Evolutionary conservation across 1,139 yeast species (phyloP).

Genomic region (Diutina sp.): DNA sequence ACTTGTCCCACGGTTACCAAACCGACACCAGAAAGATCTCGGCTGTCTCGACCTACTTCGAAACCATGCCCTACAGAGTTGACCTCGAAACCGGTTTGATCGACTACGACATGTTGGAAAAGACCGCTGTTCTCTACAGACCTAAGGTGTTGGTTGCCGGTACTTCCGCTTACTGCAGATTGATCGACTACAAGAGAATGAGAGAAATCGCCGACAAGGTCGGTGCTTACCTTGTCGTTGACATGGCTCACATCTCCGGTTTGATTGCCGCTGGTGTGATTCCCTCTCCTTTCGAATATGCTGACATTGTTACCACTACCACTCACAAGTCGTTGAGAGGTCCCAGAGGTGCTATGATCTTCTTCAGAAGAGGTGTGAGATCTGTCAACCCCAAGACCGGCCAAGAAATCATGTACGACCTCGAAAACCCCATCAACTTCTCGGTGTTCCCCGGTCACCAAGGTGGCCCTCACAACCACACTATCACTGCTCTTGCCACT

Average conservation of each 20-base stretch:
- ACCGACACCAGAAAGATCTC: constrained; percentile 81
- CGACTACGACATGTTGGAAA: constrained; percentile 81
- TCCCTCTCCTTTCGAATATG: constrained; percentile 84
- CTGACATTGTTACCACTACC: constrained; percentile 94
- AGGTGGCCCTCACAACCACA: constrained; percentile 98
- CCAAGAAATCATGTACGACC: constrained; percentile 73
- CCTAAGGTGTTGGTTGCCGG: constrained; percentile 95
- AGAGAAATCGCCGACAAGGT: constrained; percentile 82
- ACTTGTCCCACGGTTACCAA: constrained; percentile 92
- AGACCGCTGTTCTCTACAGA: constrained; percentile 76
- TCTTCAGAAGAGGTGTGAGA: constrained; percentile 87
- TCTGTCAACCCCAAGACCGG: constrained; percentile 70
- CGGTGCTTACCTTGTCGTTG: constrained; percentile 83
- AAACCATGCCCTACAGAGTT: constrained; percentile 93
- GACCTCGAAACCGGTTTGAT: constrained; percentile 77
- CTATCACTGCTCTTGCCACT: constrained; percentile 89
- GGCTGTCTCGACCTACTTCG: constrained; percentile 84
- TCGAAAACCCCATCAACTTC: constrained; percentile 84
- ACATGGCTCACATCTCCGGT: constrained; percentile 97
- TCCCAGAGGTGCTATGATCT: constrained; percentile 98
- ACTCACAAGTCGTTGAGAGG: constrained; percentile 96
- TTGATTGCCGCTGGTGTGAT: constrained; percentile 88
- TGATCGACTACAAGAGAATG: constrained; percentile 84
- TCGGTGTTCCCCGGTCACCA: constrained; percentile 98
- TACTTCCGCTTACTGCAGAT: constrained; percentile 89